Conservation (phyloP, 2,329 filamentous ascomycete species). For the Epichloe brachyelytri region DNA sequence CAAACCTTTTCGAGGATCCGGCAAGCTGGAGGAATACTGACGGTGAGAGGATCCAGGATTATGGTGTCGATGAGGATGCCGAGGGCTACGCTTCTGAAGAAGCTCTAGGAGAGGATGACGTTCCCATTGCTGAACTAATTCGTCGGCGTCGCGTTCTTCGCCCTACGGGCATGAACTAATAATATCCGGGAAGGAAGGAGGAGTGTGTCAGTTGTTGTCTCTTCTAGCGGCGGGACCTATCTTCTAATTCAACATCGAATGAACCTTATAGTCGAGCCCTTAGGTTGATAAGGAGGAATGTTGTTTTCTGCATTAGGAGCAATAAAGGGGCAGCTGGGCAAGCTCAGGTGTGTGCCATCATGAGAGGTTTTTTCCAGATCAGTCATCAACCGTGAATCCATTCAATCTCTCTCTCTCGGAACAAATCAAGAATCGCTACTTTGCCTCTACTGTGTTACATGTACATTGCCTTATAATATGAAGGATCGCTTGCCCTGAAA, state of each 20-base stretch:
- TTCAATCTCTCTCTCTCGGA: not conserved
- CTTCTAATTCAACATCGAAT: not conserved
- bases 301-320: not conserved
- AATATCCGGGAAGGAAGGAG: constrained; percentile 7
- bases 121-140: constrained; percentile 58
- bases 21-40: constrained; percentile 62
- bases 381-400: not conserved
- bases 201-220: constrained; percentile 8
- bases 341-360: not conserved
- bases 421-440: not conserved
- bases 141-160: constrained; percentile 34
- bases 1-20: constrained; percentile 44
- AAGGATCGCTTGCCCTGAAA: constrained; percentile 15
- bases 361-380: not conserved
- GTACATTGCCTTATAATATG: not conserved
- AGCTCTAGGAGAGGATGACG: constrained; percentile 44
- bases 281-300: not conserved
- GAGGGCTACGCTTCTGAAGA: constrained; percentile 26
- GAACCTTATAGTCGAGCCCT: not conserved
- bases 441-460: not conserved
- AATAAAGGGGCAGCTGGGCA: not conserved
- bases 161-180: not conserved
- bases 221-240: not conserved
- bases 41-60: constrained; percentile 62
- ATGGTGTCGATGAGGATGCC: constrained; percentile 65